Percentiles rank a stretch among this genome's conserved stretches.
phyloP scores from a whole-genome alignment of 805 yeast genomes.

The Cyberlindnera mycetangii region DNA sequence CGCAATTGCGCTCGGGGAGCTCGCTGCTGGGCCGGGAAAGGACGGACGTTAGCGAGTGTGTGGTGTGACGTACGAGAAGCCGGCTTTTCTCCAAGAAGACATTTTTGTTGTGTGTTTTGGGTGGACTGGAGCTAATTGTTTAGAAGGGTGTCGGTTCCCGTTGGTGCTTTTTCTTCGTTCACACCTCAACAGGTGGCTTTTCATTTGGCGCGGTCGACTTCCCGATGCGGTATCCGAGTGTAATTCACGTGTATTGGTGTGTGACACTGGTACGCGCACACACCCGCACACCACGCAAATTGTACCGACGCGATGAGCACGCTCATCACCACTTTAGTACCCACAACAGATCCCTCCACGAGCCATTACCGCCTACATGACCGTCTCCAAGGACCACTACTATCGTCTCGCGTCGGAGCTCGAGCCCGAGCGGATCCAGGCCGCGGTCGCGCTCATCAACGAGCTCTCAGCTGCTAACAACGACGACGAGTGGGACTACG shows the following conservation, averaged over 20 bases:
- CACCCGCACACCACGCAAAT: background rate
- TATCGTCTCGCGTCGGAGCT: conserved; percentile 75
- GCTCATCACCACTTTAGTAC: background rate
- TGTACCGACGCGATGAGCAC: conserved; percentile 8
- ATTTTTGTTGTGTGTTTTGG: conserved; percentile 29
- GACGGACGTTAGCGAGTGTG: background rate
- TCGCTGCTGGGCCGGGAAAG: background rate
- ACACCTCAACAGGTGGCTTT: conserved; percentile 1
- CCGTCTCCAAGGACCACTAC: conserved; percentile 72
- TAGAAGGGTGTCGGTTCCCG: conserved; percentile 3
- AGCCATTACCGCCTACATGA: conserved; percentile 27
- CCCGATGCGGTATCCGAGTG: conserved; percentile 13
- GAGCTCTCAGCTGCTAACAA: conserved; percentile 48
- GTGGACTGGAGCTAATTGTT: background rate
- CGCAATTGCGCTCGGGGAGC: background rate
- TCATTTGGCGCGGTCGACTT: conserved; percentile 20
- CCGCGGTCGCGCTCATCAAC: conserved; percentile 64
- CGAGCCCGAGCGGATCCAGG: conserved; percentile 64
- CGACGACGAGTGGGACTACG: conserved; percentile 74
- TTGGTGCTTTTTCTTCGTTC: conserved; percentile 3
- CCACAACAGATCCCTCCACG: background rate
- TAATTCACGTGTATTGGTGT: background rate
- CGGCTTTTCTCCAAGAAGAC: conserved; percentile 66
- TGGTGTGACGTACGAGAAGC: conserved; percentile 46
- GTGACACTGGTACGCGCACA: background rate